These are phyloP conservation scores for Asterochloris erici DNA, from an alignment of 139 green algal species.

Conservation along the genomic window DNA sequence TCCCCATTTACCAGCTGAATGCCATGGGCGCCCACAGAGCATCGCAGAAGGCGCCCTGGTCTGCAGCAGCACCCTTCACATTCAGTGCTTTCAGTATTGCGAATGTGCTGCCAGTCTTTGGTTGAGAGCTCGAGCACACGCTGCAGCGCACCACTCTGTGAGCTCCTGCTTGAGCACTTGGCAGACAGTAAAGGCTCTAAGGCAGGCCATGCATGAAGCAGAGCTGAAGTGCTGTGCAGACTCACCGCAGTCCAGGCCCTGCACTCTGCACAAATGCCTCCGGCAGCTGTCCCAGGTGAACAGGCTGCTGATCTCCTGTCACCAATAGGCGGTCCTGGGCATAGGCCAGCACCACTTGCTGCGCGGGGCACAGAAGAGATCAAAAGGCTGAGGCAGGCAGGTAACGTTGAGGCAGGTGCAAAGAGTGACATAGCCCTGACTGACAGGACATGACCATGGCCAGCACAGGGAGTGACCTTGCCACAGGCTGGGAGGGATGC, in stretches of 20 bases:
- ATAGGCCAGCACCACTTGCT: slow-evolving; percentile 64
- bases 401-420: background rate
- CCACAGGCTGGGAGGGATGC: background rate
- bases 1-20: slow-evolving; percentile 45
- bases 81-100: background rate
- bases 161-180: background rate
- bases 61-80: background rate
- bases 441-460: background rate
- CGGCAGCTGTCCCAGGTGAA: slow-evolving; percentile 68
- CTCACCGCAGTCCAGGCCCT: slow-evolving; percentile 16
- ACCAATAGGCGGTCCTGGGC: slow-evolving; percentile 55
- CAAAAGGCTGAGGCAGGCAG: background rate
- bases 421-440: background rate
- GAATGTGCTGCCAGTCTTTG: background rate
- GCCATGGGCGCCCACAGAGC: slow-evolving; percentile 48
- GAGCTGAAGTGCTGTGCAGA: no score
- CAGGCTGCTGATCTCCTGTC: slow-evolving; percentile 75
- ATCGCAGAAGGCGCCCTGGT: slow-evolving; percentile 64
- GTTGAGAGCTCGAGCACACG: background rate
- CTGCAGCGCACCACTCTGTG: background rate
- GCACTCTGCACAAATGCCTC: slow-evolving; percentile 23
- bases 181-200: background rate
- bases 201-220: background rate
- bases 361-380: background rate
- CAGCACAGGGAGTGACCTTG: background rate